Base-by-base conservation (phyloP, 257 asterid genomes). In the Penstemon barbatus region DNA sequence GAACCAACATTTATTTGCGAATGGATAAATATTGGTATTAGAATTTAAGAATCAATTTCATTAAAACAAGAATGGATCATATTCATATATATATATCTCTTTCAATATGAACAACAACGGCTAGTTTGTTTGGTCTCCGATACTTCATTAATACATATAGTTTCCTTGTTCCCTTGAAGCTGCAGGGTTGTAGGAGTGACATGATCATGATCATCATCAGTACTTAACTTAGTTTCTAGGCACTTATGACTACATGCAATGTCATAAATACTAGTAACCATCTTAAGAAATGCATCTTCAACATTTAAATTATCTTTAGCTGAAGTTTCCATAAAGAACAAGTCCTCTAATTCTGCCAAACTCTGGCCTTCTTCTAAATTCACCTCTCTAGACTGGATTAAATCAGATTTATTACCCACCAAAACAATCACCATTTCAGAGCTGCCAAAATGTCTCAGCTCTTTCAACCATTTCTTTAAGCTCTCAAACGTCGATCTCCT, bases 271-370 rank as follows among this genome's bases (percentile, higher is more conserved):
- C 69, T 87, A 11, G 71, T 77, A 66, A 91, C 83, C 97, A 91
- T 87, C 11, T 82, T 81, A 4, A 82, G 73, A 56, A 91, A 91
- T 38, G 96, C 97, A 53, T 89, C 94, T 70, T 89, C 97, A 57
- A 91, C 97, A 60, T 91, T 91, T 69, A 87, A 6, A 65, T 87
- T 91, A 57, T 87, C 95, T 78, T 82, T 91, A 4, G 96, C 96
- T 38, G 96, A 91, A 38, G 96, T 91, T 66, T 91, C 97, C 85
- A 89, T 77, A 59, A 91, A 91, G 0, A 82, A 79, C 1, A 91
- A 41, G 7, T 81, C 81, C 75, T 91, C 97, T 0, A 85, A 75
- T 44, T 87, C 85, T 0, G 97, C 96, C 60, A 91, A 61, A 59
- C 85, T 82, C 43, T 77, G 84, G 3, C 95, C 97, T 33, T 89